Evolutionary conservation across 2,329 filamentous ascomycete species (phyloP).

Genomic region (Ascochyta koolunga): DNA sequence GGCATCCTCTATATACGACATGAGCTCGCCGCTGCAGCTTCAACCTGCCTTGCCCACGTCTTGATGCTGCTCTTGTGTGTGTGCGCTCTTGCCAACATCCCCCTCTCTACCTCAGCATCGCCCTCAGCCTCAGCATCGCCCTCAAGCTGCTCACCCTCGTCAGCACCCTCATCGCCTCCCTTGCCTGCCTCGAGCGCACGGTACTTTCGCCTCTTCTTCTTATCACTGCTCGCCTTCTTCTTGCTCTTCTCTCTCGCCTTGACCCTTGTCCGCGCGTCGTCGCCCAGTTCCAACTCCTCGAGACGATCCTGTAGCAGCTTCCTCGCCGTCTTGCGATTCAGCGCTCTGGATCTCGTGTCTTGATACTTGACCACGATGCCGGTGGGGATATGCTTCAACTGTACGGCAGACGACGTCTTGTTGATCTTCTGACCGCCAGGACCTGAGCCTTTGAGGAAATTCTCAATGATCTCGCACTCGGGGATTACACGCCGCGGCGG

Average conservation of each 20-base stretch:
- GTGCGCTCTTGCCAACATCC: neutral
- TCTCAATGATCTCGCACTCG: constrained; percentile 80
- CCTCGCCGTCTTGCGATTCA: constrained; percentile 87
- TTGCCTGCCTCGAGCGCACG: constrained; percentile 20
- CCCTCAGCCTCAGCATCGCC: constrained; percentile 37
- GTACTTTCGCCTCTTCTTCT: constrained; percentile 86
- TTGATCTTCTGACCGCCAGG: constrained; percentile 98
- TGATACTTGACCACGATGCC: constrained; percentile 95
- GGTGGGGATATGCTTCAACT: constrained; percentile 87
- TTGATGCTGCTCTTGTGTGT: neutral
- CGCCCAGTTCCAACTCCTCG: constrained; percentile 77
- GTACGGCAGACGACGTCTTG: constrained; percentile 94
- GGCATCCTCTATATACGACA: neutral
- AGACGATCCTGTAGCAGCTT: constrained; percentile 75
- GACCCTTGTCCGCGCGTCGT: constrained; percentile 68
- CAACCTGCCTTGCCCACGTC: constrained; percentile 6
- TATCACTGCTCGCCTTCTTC: constrained; percentile 75
- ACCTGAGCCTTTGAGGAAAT: constrained; percentile 87
- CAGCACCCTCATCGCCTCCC: constrained; percentile 65
- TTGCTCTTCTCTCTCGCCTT: constrained; percentile 68
- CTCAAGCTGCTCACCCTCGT: constrained; percentile 58
- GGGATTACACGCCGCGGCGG: constrained; percentile 78
- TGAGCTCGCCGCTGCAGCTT: neutral
- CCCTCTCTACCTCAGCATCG: constrained; percentile 15
- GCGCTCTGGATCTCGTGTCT: constrained; percentile 81